Evolutionary conservation across 192 early-diverging fungal species (phyloP).

Genomic region (Haplosporangium gracile): DNA sequence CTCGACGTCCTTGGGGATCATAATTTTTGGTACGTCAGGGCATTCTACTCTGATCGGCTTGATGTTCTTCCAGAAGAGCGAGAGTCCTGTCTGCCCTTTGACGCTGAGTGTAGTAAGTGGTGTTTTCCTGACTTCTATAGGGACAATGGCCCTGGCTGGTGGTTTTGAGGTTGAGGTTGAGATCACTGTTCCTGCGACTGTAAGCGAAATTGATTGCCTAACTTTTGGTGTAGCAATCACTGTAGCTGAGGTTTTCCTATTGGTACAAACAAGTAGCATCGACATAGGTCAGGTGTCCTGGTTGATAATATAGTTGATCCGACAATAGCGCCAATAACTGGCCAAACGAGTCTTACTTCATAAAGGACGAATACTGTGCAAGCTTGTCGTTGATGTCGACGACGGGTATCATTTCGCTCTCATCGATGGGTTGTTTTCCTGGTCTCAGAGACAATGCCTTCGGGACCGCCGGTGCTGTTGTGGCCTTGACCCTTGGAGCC

Average conservation of each 20-base stretch:
- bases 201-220: conserved; percentile 41
- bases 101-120: conserved; percentile 10
- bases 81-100: conserved; percentile 48
- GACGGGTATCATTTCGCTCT: conserved; percentile 49
- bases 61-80: conserved; percentile 55
- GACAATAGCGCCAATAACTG: not conserved
- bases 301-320: not conserved
- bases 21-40: conserved; percentile 31
- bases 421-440: conserved; percentile 23
- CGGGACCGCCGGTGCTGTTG: conserved; percentile 33
- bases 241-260: conserved; percentile 38
- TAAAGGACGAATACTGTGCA: conserved; percentile 51
- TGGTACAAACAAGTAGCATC: not conserved
- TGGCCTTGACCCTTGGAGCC: conserved; percentile 51
- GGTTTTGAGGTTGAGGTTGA: conserved; percentile 4
- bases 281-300: not conserved
- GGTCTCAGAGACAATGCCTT: conserved; percentile 34
- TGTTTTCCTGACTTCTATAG: conserved; percentile 49
- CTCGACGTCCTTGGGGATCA: conserved; percentile 54
- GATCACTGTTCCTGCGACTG: conserved; percentile 25
- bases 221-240: conserved; percentile 13
- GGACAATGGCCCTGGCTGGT: conserved; percentile 25
- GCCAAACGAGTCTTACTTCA: conserved; percentile 20
- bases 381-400: conserved; percentile 52
- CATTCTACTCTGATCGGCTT: conserved; percentile 47